Evolutionary conservation across 1,139 yeast genomes (phyloP), one percentile per base, ranked within the genome.

Genomic region (Suzukiozyma palmioleophila): DNA sequence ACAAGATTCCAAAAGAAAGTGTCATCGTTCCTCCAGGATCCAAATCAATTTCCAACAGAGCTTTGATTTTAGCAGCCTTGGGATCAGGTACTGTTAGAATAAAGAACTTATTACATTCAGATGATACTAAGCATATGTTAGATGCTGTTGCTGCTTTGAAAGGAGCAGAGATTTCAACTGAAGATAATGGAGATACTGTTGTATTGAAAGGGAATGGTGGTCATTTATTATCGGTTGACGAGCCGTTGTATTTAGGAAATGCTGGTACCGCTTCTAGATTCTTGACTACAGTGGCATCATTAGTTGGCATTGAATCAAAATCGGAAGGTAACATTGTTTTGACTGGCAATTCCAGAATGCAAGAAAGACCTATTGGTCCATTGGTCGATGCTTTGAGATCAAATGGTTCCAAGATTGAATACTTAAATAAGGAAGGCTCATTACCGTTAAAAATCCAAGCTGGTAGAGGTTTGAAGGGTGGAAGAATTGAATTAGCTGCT

Each of bases 261-360:
- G 98, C 99, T 1, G 99, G 99, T 50, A 92, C 99, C 35, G 97
- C 98, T 5, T 87, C 97, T 8, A 77, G 99, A 53, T 94, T 92
- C 60, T 74, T 92, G 54, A 87, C 97, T 3, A 79, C 96, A 1
- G 90, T 92, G 28, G 96, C 96, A 11, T 77, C 96, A 15, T 69
- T 92, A 42, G 96, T 87, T 6, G 64, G 61, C 3, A 41, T 54
- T 27, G 66, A 73, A 39, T 26, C 56, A 5, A 38, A 48, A 9
- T 58, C 79, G 2, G 59, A 66, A n/a, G 56, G 63, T 3, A 59
- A 68, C 43, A 81, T 89, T 31, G 64, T 80, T 10, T 73, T 94
- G 48, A 92, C 97, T 3, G 99, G 99, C 52, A 92, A 92, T 59
- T 83, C 88, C 33, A 79, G 99, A 63, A 92, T 92, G 98, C 95